Evolutionary conservation across 305 asterid genomes (phyloP), one percentile per base, ranked within the genome.

Genomic region (Fraxinus greggii): DNA sequence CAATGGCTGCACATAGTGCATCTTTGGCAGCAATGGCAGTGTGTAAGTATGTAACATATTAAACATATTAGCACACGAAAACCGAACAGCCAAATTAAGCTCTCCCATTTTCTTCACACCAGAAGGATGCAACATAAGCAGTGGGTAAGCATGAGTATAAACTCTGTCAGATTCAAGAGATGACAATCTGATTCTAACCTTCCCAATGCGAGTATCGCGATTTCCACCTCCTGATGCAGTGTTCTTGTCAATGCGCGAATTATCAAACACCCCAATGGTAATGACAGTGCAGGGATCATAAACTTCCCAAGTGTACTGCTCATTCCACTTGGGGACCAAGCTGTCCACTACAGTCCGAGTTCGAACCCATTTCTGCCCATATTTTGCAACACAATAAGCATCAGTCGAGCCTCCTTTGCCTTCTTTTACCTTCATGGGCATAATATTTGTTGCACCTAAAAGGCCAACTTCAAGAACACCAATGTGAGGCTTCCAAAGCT

Each of bases 261-360:
- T 78, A 26, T 78, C 81, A 36, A 78, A 78, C 13, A 78, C 81
- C 35, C 81, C 81, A 33, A 78, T 35, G 45, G 81, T 21, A 19
- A 78, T 32, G 3, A 78, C 81, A 59, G 81, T 78, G 56, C 76
- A 69, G 10, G 82, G 77, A 67, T 79, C 82, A 40, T 61, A 79
- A 79, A 79, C 82, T 70, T 79, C 82, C 82, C 82, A 79, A 42
- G 82, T 65, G 77, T 79, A 42, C 77, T 79, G 82, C 77, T 79
- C 82, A 32, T 79, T 79, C 77, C 76, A 79, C 61, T 42, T 69
- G 26, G 82, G 82, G 40, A 63, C 40, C 33, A 79, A 69, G 82
- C 77, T 79, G 75, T 79, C 77, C 1, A 69, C 72, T 8, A 69
- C 72, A 1, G 82, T 79, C 77, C 82, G 29, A n/a, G 82, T 79